Percentiles rank a stretch among this genome's conserved stretches.
Evolutionary conservation across 116 monocot genomes (phyloP).

Genomic region (Papilionanthe hybrid): DNA sequence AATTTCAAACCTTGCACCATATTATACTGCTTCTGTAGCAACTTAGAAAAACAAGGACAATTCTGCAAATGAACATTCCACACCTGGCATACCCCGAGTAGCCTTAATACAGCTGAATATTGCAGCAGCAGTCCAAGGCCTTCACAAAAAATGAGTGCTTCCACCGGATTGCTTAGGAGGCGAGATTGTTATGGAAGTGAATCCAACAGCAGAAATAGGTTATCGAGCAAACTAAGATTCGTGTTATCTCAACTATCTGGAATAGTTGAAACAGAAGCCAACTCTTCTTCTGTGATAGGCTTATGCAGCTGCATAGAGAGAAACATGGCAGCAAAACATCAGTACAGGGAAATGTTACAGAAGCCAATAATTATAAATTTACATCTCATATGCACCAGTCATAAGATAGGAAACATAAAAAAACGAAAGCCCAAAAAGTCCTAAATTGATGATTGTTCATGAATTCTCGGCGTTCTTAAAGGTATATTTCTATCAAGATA

Average conservation of each 20-base stretch:
- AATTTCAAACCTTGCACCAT: too few species aligned
- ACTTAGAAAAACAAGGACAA: too few species aligned
- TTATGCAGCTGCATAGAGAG: slow-evolving; percentile 56
- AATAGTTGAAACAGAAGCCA: slow-evolving; percentile 25
- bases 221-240: neutral
- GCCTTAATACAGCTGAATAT: too few species aligned
- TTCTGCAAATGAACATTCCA: too few species aligned
- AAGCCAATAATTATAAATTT: neutral
- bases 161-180: too few species aligned
- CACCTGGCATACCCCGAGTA: too few species aligned
- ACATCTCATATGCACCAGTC: neutral
- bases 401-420: neutral
- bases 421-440: neutral
- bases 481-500: too few species aligned
- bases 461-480: neutral
- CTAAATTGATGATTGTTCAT: neutral
- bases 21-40: too few species aligned
- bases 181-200: neutral
- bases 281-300: slow-evolving; percentile 50
- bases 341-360: neutral
- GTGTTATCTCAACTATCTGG: neutral
- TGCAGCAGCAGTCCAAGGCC: too few species aligned
- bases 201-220: neutral
- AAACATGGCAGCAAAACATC: neutral
- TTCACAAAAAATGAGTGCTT: too few species aligned